Evolutionary conservation across 2,329 filamentous ascomycete species (phyloP).

Genomic region (Sporothrix pseudoabietina): DNA sequence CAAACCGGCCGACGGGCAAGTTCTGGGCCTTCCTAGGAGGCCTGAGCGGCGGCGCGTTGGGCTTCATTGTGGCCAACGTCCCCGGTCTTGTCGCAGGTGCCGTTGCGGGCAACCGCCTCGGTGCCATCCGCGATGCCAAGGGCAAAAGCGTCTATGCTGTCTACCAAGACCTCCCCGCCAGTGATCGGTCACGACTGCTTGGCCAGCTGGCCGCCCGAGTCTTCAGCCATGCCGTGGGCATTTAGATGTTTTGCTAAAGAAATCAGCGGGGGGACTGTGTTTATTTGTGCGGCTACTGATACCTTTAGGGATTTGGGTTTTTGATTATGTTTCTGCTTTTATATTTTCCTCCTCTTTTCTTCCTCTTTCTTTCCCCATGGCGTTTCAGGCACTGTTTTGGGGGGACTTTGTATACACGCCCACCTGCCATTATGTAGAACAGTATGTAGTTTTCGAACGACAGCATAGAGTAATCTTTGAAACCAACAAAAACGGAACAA

Average conservation of each 20-base stretch:
- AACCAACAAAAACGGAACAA: too few species aligned
- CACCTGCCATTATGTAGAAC: neutral
- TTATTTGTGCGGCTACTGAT: neutral
- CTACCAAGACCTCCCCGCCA: conserved; percentile 83
- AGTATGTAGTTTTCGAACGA: neutral
- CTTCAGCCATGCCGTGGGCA: conserved; percentile 68
- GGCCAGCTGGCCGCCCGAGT: conserved; percentile 84
- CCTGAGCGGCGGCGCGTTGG: conserved; percentile 82
- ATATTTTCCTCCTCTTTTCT: neutral
- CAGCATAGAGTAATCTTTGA: too few species aligned
- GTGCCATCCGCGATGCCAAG: conserved; percentile 82
- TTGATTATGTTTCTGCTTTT: neutral
- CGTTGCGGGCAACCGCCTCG: conserved; percentile 89
- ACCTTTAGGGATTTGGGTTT: neutral
- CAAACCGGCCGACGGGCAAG: conserved; percentile 62
- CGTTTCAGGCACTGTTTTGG: neutral
- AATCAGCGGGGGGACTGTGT: neutral
- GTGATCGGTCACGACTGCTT: conserved; percentile 77
- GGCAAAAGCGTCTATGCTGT: conserved; percentile 95
- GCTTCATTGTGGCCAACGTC: conserved; percentile 93
- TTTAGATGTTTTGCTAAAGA: neutral
- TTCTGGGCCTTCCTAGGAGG: conserved; percentile 90
- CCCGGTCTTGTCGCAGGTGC: conserved; percentile 86
- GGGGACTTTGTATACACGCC: neutral
- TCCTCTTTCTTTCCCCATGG: neutral